Evolutionary conservation across 805 yeast genomes (phyloP).

Genomic region (Candida sithepensis): DNA sequence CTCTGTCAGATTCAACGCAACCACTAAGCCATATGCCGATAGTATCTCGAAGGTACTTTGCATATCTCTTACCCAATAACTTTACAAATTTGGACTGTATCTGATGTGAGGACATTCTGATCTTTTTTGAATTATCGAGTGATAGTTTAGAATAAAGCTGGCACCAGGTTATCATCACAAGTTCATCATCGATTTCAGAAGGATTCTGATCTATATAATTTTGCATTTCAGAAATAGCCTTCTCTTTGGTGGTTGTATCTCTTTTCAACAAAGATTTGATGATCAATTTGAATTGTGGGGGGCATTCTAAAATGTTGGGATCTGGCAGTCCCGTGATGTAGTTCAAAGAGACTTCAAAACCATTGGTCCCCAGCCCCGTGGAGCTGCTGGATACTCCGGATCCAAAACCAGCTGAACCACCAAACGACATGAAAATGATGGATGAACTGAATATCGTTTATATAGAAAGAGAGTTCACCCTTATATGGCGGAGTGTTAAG

Average conservation of each 20-base stretch:
- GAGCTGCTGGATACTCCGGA: constrained; percentile 12
- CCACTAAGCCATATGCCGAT: constrained; percentile 76
- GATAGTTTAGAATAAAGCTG: constrained; percentile 81
- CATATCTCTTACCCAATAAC: constrained; percentile 49
- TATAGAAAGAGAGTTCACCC: too few species aligned
- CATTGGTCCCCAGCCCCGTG: constrained; percentile 33
- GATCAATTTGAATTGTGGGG: constrained; percentile 50
- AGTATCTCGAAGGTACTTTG: constrained; percentile 66
- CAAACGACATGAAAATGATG: not conserved
- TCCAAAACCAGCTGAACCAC: constrained; percentile 8
- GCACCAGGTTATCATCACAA: constrained; percentile 62
- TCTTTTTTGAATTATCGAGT: constrained; percentile 62
- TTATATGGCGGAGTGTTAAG: too few species aligned
- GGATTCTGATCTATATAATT: constrained; percentile 28
- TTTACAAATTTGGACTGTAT: constrained; percentile 55
- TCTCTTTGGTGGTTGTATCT: constrained; percentile 82
- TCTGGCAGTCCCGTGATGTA: constrained; percentile 81
- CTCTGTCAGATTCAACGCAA: constrained; percentile 61
- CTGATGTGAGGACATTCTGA: constrained; percentile 61
- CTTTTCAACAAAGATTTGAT: constrained; percentile 75
- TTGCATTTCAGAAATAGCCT: constrained; percentile 59
- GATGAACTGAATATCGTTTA: too few species aligned
- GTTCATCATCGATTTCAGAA: constrained; percentile 42
- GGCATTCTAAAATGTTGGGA: constrained; percentile 44
- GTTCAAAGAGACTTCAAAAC: constrained; percentile 59